Base-by-base conservation (phyloP, 129 eudicot genomes). In the Gnaphalium uliginosum region DNA sequence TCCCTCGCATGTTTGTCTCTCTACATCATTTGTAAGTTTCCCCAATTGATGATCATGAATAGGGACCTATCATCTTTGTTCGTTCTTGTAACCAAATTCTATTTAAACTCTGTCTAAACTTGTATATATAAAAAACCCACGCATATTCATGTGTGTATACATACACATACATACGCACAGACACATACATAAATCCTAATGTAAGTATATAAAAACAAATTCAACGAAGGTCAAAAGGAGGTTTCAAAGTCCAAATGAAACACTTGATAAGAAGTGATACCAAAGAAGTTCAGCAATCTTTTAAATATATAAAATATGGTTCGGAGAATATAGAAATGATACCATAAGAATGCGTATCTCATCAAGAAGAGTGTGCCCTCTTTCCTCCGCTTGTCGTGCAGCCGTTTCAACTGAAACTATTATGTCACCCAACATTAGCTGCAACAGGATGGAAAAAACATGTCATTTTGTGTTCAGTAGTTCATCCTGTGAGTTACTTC, bases 381-480 rank as follows among this genome's bases (percentile, higher is more conserved):
- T 89, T 82, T 88, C 97, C 77, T 79, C 96, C 57, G 96, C 98
- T 75, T 94, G 98, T 51, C 89, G 79, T 66, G 97, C 87, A 60
- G 96, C 97, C 51, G 98, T 90, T 89, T 94, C 98, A 0, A 86
- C 97, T 37, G 97, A 94, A 76, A 94, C 87, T 73, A 90, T 85
- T 66, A 94, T 85, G 81, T 94, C 98, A 21, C 98, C 98, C 76
- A 94, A 73, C 97, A 94, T 94, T 76, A 94, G 86, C 97, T 94
- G 90, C 86, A 79, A 87, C 86, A 79, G 18, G 19, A 78, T 73
- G 24, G 37, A 70, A 56, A 26, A 66, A 41, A 24, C 32, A 53
- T 68, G 81, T 87, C 73, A 85, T 15, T 60, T 66, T 68, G 41
- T 77, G 37, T 64, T 64, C 30, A 22, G 63, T 19, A 14, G 13